phyloP scores from a whole-genome alignment of 2,329 filamentous ascomycete genomes.

The Sclerotinia sclerotiorum region DNA sequence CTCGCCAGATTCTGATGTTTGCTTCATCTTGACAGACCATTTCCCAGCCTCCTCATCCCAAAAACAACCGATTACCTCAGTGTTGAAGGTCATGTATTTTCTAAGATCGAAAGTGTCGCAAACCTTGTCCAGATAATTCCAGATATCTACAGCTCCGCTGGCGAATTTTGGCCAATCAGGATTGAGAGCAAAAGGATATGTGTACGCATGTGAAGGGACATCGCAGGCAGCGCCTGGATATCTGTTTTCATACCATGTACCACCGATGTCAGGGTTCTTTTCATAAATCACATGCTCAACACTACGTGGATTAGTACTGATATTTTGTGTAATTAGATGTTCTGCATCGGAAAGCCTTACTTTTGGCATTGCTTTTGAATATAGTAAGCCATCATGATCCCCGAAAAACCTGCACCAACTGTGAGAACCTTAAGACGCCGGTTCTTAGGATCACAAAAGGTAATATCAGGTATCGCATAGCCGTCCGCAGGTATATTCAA shows the following conservation, averaged over 20 bases:
- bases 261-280: slow-evolving; percentile 47
- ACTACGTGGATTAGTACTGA: slow-evolving; percentile 33
- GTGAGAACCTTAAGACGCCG: slow-evolving; percentile 49
- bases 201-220: slow-evolving; percentile 35
- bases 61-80: slow-evolving; percentile 47
- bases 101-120: slow-evolving; percentile 49
- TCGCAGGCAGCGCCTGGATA: slow-evolving; percentile 56
- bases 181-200: slow-evolving; percentile 60
- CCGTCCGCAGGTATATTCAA: not conserved
- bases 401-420: slow-evolving; percentile 50
- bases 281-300: slow-evolving; percentile 51
- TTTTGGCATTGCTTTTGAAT: slow-evolving; percentile 46
- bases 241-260: slow-evolving; percentile 50
- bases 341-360: slow-evolving; percentile 13
- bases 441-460: slow-evolving; percentile 41
- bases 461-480: slow-evolving; percentile 26
- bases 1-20: slow-evolving; percentile 36
- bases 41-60: slow-evolving; percentile 51
- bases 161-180: slow-evolving; percentile 57
- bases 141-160: slow-evolving; percentile 58
- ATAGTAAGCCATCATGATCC: slow-evolving; percentile 50
- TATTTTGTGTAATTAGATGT: not conserved
- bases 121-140: slow-evolving; percentile 50
- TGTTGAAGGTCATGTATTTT: slow-evolving; percentile 54
- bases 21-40: slow-evolving; percentile 51